Evolutionary conservation across 164 flowering plant genomes (phyloP).

Genomic region (Macadamia tetraphylla): DNA sequence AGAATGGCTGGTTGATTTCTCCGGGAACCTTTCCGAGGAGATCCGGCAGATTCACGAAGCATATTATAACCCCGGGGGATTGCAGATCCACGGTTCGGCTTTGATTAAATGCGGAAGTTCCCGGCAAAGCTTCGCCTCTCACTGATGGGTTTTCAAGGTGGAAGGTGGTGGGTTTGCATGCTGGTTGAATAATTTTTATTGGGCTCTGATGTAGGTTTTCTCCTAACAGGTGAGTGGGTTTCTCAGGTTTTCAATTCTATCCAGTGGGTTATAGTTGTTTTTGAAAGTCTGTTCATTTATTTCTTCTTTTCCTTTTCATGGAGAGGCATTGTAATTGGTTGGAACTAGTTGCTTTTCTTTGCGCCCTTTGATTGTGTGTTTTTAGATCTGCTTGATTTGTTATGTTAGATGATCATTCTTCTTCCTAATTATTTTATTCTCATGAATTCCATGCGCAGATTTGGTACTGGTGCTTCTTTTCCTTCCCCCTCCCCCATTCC

Average conservation of each 20-base stretch:
- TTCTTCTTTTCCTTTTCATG: not conserved
- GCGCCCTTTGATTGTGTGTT: not conserved
- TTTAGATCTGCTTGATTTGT: conserved; percentile 6
- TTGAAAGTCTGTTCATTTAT: no score
- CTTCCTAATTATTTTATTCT: not conserved
- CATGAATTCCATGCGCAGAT: not conserved
- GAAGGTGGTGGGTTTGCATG: not conserved
- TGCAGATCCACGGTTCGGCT: no score
- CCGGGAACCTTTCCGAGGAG: no score
- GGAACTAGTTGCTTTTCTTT: not conserved
- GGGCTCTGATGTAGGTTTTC: conserved; percentile 3
- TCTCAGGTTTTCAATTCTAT: not conserved
- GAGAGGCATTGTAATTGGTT: not conserved
- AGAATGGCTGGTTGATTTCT: no score
- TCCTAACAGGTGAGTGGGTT: conserved; percentile 4
- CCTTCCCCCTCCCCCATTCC: not conserved
- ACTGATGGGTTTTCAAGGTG: not conserved
- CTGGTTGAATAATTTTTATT: conserved; percentile 2
- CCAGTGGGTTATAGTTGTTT: not conserved
- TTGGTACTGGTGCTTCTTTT: not conserved
- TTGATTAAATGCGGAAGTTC: conserved; percentile 1
- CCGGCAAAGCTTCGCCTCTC: not conserved
- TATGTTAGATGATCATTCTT: not conserved
- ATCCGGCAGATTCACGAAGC: no score
- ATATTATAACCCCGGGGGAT: no score